Evolutionary conservation across 116 monocot genomes (phyloP).

Genomic region (Phalaenopsis hybrid): DNA sequence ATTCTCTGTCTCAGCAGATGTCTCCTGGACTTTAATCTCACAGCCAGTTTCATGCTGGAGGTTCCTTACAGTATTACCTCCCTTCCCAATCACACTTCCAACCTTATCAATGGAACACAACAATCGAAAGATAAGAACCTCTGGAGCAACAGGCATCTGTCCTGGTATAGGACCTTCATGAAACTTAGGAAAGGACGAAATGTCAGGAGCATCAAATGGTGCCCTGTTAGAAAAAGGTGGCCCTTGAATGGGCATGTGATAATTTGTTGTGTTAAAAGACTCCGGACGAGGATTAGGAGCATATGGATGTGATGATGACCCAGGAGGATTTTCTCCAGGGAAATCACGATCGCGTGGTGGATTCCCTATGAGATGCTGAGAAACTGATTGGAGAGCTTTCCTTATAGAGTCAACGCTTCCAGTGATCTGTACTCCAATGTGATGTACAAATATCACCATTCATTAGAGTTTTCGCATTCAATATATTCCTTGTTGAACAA

Average conservation of each 20-base stretch:
- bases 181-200: conserved; percentile 39
- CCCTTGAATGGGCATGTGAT: conserved; percentile 31
- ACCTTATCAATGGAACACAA: conserved; percentile 79
- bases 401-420: conserved; percentile 57
- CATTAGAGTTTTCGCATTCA: not conserved
- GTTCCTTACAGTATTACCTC: conserved; percentile 60
- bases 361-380: conserved; percentile 62
- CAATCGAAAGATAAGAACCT: conserved; percentile 55
- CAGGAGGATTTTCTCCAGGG: conserved; percentile 23
- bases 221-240: conserved; percentile 48
- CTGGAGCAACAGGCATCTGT: conserved; percentile 32
- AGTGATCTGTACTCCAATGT: conserved; percentile 37
- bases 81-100: conserved; percentile 87
- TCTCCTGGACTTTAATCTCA: conserved; percentile 76
- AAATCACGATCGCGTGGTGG: conserved; percentile 67
- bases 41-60: conserved; percentile 81
- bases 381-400: conserved; percentile 70
- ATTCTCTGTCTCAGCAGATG: conserved; percentile 52
- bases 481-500: not conserved
- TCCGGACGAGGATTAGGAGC: conserved; percentile 32
- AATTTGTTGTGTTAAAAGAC: conserved; percentile 30
- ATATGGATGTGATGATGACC: conserved; percentile 34
- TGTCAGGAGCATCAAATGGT: conserved; percentile 41
- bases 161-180: conserved; percentile 34
- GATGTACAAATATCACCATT: not conserved